Base-by-base conservation (phyloP, 1,284 basidiomycete species). In the Apiotrichum laibachii region DNA sequence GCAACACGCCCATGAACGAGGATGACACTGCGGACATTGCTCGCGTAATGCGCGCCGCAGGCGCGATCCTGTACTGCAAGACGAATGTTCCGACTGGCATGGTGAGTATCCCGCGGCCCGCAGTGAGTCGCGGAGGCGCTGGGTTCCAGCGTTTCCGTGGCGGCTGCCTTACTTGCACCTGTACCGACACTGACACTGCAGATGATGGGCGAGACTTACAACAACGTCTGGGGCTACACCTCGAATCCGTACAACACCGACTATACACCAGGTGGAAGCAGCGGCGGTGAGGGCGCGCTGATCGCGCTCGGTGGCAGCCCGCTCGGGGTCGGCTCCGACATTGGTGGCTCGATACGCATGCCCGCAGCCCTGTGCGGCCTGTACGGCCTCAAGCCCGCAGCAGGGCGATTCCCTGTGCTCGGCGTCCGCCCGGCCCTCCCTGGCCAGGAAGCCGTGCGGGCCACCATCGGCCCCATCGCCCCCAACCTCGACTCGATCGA, bases 381-480 rank as follows among this genome's bases (percentile, higher is more conserved):
- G 12, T 90, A 88, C 70, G 84, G 84, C 11, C 77, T 92, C 31
- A 83, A 86, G 15, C 87, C 88, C 0, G 87, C 86, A 1, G 86
- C 81, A 60, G 82, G 83, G 31, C 84, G 90, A n/a, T 53, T 53
- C 44, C 80, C 66, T 37, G 39, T 53, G 7, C 44, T 53, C 2
- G 88, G 87, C 15, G 81, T 83, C 26, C 72, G 78, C 4, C 86
- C 85, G 64, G 82, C 84, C 1, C 63, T 86, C 34, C 81, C 84
- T 64, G 87, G 87, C 15, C 85, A 86, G 70, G 85, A 87, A 53
- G 83, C 85, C 6, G 71, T 88, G 21, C 78, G 80, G 0, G 86
- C 86, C 3, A 86, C 88, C n/a, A 77, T 88, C 0, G 88, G 88
- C 0, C 88, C 88, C 1, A 78, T 89, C 46, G 78, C 84, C 6